Evolutionary conservation across 768 basidiomycete species (phyloP).

Genomic region (Termitomyces sp.): DNA sequence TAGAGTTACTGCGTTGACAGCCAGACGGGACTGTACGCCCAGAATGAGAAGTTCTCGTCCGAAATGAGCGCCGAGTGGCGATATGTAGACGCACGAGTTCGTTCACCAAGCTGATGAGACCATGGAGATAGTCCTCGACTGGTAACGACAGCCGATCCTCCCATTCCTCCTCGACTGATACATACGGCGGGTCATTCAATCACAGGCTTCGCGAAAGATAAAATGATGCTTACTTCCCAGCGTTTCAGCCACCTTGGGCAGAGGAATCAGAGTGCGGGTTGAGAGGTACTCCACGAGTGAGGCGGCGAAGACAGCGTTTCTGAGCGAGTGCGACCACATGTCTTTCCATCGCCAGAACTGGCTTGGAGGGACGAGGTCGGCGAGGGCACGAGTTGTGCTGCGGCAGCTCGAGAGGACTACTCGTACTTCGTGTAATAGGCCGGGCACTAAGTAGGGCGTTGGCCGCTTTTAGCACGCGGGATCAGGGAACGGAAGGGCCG

Average conservation of each 20-base stretch:
- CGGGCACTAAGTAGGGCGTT: slow-evolving; percentile 41
- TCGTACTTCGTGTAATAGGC: slow-evolving; percentile 49
- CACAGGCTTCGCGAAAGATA: neutral
- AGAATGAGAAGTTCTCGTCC: neutral
- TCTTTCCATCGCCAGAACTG: slow-evolving; percentile 86
- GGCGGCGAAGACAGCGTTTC: slow-evolving; percentile 60
- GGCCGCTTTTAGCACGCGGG: neutral
- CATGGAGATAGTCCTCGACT: slow-evolving; percentile 79
- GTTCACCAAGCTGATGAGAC: slow-evolving; percentile 71
- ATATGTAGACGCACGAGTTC: slow-evolving; percentile 52
- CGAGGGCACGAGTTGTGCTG: slow-evolving; percentile 45
- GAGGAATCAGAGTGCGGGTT: slow-evolving; percentile 50
- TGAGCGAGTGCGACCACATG: slow-evolving; percentile 69
- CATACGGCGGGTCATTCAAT: too few relatives aligned
- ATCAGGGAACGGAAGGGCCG: neutral
- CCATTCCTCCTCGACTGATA: slow-evolving; percentile 75
- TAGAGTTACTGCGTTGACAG: slow-evolving; percentile 77
- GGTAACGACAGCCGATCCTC: slow-evolving; percentile 55
- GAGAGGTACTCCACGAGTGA: slow-evolving; percentile 63
- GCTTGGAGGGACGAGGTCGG: slow-evolving; percentile 54
- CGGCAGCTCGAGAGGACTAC: slow-evolving; percentile 53
- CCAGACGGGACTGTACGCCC: slow-evolving; percentile 57
- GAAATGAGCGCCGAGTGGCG: neutral
- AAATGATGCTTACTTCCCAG: slow-evolving; percentile 57
- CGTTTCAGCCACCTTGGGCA: slow-evolving; percentile 42